These are phyloP conservation scores for Paracoccidioides brasiliensis DNA, from an alignment of 2,329 filamentous ascomycete species.

Conservation along the genomic window DNA sequence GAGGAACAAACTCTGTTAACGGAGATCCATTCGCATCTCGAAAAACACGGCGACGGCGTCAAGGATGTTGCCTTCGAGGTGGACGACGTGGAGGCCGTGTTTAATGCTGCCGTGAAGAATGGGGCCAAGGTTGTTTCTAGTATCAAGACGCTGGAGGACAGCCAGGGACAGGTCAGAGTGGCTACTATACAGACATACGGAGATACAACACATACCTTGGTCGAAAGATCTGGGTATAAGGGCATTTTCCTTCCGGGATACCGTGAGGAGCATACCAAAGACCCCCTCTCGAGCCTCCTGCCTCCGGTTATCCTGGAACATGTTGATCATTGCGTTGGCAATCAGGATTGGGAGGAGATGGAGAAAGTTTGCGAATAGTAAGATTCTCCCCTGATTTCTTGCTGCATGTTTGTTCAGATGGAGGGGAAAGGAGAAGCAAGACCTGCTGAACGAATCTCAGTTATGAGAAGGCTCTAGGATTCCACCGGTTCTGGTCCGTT, in stretches of 20 bases:
- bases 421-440: no score
- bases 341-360: slow-evolving; percentile 93
- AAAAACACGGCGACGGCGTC: slow-evolving; percentile 81
- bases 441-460: slow-evolving; percentile 22
- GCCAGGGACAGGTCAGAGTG: slow-evolving; percentile 53
- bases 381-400: slow-evolving; percentile 10
- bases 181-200: slow-evolving; percentile 86
- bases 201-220: slow-evolving; percentile 86
- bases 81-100: slow-evolving; percentile 73
- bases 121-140: slow-evolving; percentile 27
- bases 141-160: slow-evolving; percentile 47
- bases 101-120: slow-evolving; percentile 52
- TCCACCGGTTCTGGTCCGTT: slow-evolving; percentile 96
- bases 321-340: slow-evolving; percentile 95
- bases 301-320: slow-evolving; percentile 55
- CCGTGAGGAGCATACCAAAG: slow-evolving; percentile 39
- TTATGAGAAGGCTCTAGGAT: slow-evolving; percentile 80
- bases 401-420: not conserved
- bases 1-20: slow-evolving; percentile 53
- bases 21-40: slow-evolving; percentile 71
- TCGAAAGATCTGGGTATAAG: slow-evolving; percentile 56
- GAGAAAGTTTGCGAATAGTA: slow-evolving; percentile 48
- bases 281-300: slow-evolving; percentile 37
- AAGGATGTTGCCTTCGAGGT: slow-evolving; percentile 95
- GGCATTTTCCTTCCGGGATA: slow-evolving; percentile 79